Conservation (phyloP, 75 land plant genomes). For the Selaginella moellendorffii region DNA sequence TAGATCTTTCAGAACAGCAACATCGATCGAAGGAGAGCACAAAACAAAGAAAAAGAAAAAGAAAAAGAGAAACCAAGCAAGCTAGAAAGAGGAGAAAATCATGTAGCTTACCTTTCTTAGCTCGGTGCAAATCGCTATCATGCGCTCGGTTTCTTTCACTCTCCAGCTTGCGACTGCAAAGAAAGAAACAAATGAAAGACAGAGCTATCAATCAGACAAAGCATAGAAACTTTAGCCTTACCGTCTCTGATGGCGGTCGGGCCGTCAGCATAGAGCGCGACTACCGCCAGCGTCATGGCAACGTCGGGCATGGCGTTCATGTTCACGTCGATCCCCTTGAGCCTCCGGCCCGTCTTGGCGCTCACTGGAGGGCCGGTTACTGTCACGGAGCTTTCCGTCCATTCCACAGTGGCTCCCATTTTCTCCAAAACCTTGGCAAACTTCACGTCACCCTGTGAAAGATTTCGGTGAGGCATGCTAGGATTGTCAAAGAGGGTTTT, state of each 20-base stretch:
- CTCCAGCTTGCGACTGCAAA: conserved; percentile 92
- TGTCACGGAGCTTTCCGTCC: conserved; percentile 89
- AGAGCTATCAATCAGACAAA: neutral
- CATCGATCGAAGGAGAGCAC: conserved; percentile 2
- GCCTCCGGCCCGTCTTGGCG: conserved; percentile 36
- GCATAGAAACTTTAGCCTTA: conserved; percentile 15
- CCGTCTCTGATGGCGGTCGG: conserved; percentile 93
- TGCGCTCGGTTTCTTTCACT: conserved; percentile 94
- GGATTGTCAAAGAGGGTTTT: too few species aligned
- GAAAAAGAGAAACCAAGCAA: neutral
- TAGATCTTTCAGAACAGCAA: too few species aligned
- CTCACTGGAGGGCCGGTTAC: conserved; percentile 69
- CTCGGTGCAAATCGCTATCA: conserved; percentile 91
- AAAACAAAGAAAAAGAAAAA: neutral
- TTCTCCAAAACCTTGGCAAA: conserved; percentile 97
- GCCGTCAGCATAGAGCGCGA: conserved; percentile 91
- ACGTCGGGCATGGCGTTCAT: conserved; percentile 99
- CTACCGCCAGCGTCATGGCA: conserved; percentile 96
- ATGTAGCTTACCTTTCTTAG: conserved; percentile 65
- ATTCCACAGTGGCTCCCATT: conserved; percentile 88
- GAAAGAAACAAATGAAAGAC: neutral
- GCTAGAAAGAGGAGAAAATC: neutral
- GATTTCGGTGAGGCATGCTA: neutral
- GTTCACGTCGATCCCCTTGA: conserved; percentile 83
- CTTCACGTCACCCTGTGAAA: conserved; percentile 84